phyloP scores from a whole-genome alignment of 1,284 basidiomycete species.

The Polyporus tsugae region DNA sequence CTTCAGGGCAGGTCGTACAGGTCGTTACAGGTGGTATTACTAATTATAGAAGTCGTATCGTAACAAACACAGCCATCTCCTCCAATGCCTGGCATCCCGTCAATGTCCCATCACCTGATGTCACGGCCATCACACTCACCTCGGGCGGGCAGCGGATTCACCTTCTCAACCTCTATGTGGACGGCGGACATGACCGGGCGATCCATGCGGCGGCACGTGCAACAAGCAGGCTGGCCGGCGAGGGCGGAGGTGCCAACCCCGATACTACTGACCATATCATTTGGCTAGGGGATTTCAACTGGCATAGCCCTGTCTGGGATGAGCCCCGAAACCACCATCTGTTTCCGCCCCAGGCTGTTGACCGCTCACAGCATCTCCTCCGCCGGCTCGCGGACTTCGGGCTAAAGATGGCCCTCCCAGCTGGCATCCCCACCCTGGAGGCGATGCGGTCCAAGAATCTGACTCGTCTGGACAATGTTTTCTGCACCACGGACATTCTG shows the following conservation, averaged over 20 bases:
- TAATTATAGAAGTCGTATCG: no score
- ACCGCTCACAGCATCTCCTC: conserved; percentile 36
- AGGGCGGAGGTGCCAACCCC: no score
- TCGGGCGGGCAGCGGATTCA: conserved; percentile 24
- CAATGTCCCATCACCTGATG: conserved; percentile 34
- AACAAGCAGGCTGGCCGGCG: no score
- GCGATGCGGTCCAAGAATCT: conserved; percentile 37
- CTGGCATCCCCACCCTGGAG: conserved; percentile 41
- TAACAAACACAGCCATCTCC: conserved; percentile 31
- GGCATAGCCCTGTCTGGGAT: conserved; percentile 58
- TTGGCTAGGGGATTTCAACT: conserved; percentile 58
- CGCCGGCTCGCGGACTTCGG: conserved; percentile 28
- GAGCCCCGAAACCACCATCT: conserved; percentile 46
- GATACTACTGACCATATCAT: conserved; percentile 35
- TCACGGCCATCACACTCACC: conserved; percentile 40
- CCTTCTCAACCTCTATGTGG: conserved; percentile 50
- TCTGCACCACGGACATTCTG: conserved; percentile 26
- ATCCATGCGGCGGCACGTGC: conserved; percentile 28
- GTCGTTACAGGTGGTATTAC: no score
- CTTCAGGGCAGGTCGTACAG: no score
- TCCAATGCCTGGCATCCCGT: conserved; percentile 40
- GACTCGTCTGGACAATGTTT: conserved; percentile 48
- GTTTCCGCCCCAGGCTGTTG: conserved; percentile 37
- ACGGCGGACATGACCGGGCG: conserved; percentile 34
- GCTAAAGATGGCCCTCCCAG: conserved; percentile 41